Evolutionary conservation across 108 stramenopile genomes (phyloP).

Genomic region (Cyclostephanos invisitatus): DNA sequence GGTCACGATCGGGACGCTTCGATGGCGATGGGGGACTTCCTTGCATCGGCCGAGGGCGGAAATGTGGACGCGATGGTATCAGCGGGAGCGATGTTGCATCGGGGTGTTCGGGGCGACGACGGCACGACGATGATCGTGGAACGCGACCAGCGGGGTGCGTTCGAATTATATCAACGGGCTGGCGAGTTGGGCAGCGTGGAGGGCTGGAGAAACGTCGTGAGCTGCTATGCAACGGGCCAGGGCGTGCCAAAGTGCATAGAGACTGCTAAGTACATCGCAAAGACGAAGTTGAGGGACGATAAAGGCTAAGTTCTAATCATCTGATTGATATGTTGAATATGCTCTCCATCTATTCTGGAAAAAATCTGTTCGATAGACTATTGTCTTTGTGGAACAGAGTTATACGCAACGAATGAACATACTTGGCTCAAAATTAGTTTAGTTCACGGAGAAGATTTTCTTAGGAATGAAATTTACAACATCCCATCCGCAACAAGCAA

Average conservation of each 20-base stretch:
- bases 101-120: constrained; percentile 38
- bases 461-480: not conserved
- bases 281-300: constrained; percentile 74
- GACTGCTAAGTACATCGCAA: constrained; percentile 75
- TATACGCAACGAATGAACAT: no score
- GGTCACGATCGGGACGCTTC: constrained; percentile 56
- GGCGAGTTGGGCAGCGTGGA: constrained; percentile 80
- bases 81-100: constrained; percentile 76
- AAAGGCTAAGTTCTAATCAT: not conserved
- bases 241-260: constrained; percentile 74
- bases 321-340: not conserved
- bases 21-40: constrained; percentile 62
- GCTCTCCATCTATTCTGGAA: no score
- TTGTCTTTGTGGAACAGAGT: no score
- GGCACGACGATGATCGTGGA: constrained; percentile 36
- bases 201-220: constrained; percentile 86
- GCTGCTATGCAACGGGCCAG: constrained; percentile 74
- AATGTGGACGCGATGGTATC: constrained; percentile 81
- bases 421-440: no score
- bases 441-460: no score
- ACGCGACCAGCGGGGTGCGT: constrained; percentile 65
- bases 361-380: no score
- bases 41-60: constrained; percentile 64
- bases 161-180: constrained; percentile 79
- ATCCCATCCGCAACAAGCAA: not conserved